Conservation (phyloP, 495 filamentous ascomycete genomes). For the Pyronema domesticum region DNA sequence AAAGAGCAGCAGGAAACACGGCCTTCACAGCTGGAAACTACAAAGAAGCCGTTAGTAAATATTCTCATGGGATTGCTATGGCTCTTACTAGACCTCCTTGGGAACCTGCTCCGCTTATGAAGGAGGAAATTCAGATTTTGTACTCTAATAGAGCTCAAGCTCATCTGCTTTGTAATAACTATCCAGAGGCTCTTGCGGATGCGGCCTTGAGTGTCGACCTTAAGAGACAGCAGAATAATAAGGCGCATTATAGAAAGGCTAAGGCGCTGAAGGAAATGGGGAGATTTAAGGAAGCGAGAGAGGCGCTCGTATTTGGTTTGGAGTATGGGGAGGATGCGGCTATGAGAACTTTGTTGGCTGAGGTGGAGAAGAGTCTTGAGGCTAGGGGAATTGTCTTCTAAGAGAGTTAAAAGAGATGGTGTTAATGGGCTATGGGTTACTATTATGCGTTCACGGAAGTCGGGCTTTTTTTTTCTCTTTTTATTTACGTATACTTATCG, state of each 20-base stretch:
- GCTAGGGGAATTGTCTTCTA: background rate
- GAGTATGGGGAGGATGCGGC: slow-evolving; percentile 66
- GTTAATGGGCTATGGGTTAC: background rate
- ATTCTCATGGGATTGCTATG: slow-evolving; percentile 74
- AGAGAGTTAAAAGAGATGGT: slow-evolving; percentile 2
- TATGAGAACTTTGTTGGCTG: slow-evolving; percentile 47
- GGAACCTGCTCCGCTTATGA: slow-evolving; percentile 65
- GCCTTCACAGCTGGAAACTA: slow-evolving; percentile 60
- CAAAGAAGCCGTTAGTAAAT: slow-evolving; percentile 59
- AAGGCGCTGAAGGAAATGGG: slow-evolving; percentile 82
- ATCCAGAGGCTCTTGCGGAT: slow-evolving; percentile 68
- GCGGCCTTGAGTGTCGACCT: slow-evolving; percentile 78
- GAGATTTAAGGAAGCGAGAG: slow-evolving; percentile 59
- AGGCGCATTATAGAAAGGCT: slow-evolving; percentile 81
- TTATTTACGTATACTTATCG: too few relatives aligned
- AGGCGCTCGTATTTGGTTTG: slow-evolving; percentile 51
- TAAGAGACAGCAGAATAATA: slow-evolving; percentile 70
- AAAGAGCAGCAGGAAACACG: slow-evolving; percentile 71
- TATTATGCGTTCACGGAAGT: too few relatives aligned
- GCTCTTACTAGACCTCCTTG: slow-evolving; percentile 61
- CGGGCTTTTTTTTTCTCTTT: too few relatives aligned
- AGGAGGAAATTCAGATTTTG: slow-evolving; percentile 64
- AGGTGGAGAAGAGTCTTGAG: slow-evolving; percentile 32
- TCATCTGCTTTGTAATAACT: slow-evolving; percentile 57
- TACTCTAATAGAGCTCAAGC: slow-evolving; percentile 83